These are phyloP conservation scores for Phytomonas sp. DNA, from an alignment of 208 protist genomes.

Conservation along the genomic window DNA sequence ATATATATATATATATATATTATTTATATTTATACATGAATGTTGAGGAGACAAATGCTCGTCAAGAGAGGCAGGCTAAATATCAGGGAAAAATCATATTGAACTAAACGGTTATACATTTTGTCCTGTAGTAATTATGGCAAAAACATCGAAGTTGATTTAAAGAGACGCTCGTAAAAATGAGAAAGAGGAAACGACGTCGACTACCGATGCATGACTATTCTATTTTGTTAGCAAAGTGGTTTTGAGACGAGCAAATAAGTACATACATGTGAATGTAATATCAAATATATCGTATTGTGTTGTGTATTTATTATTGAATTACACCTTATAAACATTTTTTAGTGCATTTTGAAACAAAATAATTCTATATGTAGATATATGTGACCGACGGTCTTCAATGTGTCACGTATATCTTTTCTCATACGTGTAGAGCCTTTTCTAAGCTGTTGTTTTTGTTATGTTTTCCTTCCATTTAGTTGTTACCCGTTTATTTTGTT, in stretches of 20 bases:
- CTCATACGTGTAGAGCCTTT: constrained; percentile 1
- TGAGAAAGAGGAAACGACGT: background rate
- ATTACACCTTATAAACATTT: constrained; percentile 6
- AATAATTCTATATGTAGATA: constrained; percentile 9
- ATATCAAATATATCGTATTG: background rate
- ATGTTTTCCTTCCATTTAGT: constrained; percentile 11
- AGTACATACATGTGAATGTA: constrained; percentile 6
- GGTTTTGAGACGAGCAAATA: background rate
- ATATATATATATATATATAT: too few species aligned
- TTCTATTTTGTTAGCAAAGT: background rate
- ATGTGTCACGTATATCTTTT: constrained; percentile 10
- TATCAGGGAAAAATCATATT: background rate
- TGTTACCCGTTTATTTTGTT: background rate
- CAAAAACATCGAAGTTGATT: constrained; percentile 13
- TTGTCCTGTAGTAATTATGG: constrained; percentile 12
- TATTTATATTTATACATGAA: too few species aligned
- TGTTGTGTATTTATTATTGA: constrained; percentile 12
- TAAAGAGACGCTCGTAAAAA: constrained; percentile 4
- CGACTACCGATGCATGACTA: background rate
- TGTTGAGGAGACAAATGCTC: too few species aligned
- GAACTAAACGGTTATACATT: constrained; percentile 1
- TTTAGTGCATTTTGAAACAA: constrained; percentile 7
- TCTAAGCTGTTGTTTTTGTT: constrained; percentile 1
- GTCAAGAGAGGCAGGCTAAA: background rate
- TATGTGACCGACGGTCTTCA: constrained; percentile 1